Base-by-base conservation (phyloP, 176 grass and related monocot genomes). In the Bothriochloa decipiens region DNA sequence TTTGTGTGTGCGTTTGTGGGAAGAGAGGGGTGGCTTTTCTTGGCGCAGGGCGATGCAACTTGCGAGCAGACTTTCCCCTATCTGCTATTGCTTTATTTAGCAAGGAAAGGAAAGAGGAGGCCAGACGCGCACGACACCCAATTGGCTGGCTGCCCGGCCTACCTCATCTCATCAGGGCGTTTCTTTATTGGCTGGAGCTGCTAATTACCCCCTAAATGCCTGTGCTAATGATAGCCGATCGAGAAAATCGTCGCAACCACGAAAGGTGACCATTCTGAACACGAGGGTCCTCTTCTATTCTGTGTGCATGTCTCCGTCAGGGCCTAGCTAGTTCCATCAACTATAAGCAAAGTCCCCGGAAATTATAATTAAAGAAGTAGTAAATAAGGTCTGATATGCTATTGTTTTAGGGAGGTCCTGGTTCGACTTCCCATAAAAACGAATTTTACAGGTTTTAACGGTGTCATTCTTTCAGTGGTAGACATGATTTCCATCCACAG, bases 71-170 rank as follows among this genome's bases (percentile, higher is more conserved):
- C 88, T 90, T 90, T 90, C 88, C 88, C 75, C 79, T 78, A 86
- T 86, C 81, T 67, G 78, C 83, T 45, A 82, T 86, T 90, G 9
- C 88, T 90, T 86, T 90, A 90, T 90, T 90, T 90, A 86, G 83
- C 72, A 90, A 82, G 45, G 66, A 88, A 88, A 79, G 55, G 67
- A 57, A 70, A 86, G 50, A 18, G 81, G 64, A 63, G 77, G 41
- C 70, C 35, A 47, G 86, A 61, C n/a, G 37, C 43, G 71, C 71
- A 50, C 73, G 76, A 26, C 88, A 43, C 78, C 83, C 43, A 55
- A 86, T 82, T 90, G 83, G 88, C 72, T 57, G 83, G 88, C 72
- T 57, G 5, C 23, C 23, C 58, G 45, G 14, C 46, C 47, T 15
- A 67, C 35, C 83, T 82, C 41, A 86, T 43, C 32, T 63, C 32